Base-by-base conservation (phyloP, 108 stramenopile species). In the Stephanodiscus triporus region DNA sequence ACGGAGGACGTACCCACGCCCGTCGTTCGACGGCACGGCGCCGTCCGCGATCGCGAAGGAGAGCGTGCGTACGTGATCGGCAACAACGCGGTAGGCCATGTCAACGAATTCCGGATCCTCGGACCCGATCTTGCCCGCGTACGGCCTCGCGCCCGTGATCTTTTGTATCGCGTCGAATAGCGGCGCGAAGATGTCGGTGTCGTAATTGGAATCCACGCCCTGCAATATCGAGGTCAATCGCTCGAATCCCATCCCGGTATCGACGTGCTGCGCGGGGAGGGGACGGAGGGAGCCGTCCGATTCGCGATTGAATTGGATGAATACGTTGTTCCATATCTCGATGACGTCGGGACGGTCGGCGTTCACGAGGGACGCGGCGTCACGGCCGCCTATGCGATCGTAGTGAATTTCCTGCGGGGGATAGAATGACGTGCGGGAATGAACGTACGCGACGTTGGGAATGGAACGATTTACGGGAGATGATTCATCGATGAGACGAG, bases 171-270 rank as follows among this genome's bases (percentile, higher is more conserved):
- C 93, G 23, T 85, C 92, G 86, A 99, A 98, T 58, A 99, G 78
- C 16, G 99, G 99, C 27, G 84, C 77, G 82, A 99, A 99, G 49
- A 98, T 89, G 76, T 99, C 99, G 7, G 99, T 99, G 84, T 99
- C 98, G 84, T 99, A 99, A 85, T 98, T 98, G 63, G 94, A 96
- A 68, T 87, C 89, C 58, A 95, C 89, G 61, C 89, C 94, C 83
- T 99, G 99, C 48, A 99, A 76, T 63, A 98, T 98, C 65, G 87
- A 89, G 23, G 97, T 88, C 24, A 99, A 84, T 30, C 99, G 95
- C 84, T 99, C 99, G 68, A 99, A 97, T 54, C 99, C 99, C 99
- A 99, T 99, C 56, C 99, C 99, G 22, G 99, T 99, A 85, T 99
- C 99, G 53, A 99, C 93, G 83, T 99, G 99, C 82, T 97, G 95